phyloP scores from a whole-genome alignment of 2,329 filamentous ascomycete species.

The Fusarium compactum region DNA sequence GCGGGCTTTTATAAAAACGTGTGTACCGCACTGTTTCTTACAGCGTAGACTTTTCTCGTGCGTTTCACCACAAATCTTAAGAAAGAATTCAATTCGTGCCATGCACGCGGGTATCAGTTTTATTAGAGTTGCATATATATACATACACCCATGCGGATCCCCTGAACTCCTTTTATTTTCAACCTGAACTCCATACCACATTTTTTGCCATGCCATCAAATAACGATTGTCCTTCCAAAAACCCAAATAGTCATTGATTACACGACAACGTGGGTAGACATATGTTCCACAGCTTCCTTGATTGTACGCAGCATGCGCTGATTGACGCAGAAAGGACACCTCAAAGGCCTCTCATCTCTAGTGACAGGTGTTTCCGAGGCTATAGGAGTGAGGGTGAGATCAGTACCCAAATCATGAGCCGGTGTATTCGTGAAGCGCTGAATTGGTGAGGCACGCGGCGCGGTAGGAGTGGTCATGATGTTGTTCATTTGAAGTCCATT shows the following conservation, averaged over 20 bases:
- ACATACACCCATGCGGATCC: not conserved
- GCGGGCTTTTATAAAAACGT: slow-evolving; percentile 48
- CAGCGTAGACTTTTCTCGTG: slow-evolving; percentile 20
- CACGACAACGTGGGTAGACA: slow-evolving; percentile 72
- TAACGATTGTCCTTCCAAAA: not conserved
- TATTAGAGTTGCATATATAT: slow-evolving; percentile 7
- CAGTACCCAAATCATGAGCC: slow-evolving; percentile 52
- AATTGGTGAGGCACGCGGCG: slow-evolving; percentile 48
- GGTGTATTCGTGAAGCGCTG: slow-evolving; percentile 52
- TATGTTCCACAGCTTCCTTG: slow-evolving; percentile 72
- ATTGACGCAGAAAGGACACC: slow-evolving; percentile 72
- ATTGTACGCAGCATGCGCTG: slow-evolving; percentile 70
- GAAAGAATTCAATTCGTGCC: not conserved
- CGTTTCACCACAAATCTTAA: not conserved
- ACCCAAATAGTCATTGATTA: slow-evolving; percentile 12
- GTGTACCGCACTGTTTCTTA: slow-evolving; percentile 6
- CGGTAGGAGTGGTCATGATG: slow-evolving; percentile 51
- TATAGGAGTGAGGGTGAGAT: slow-evolving; percentile 68
- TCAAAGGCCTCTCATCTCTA: slow-evolving; percentile 61
- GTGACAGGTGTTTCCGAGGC: slow-evolving; percentile 62
- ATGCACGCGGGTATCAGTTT: not conserved
- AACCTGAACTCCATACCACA: slow-evolving; percentile 29
- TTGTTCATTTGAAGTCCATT: slow-evolving; percentile 46
- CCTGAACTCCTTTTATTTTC: slow-evolving; percentile 27
- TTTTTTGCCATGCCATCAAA: not conserved